Evolutionary conservation across 352 stramenopile species (phyloP).

Genomic region (Globisporangium cederbergense): DNA sequence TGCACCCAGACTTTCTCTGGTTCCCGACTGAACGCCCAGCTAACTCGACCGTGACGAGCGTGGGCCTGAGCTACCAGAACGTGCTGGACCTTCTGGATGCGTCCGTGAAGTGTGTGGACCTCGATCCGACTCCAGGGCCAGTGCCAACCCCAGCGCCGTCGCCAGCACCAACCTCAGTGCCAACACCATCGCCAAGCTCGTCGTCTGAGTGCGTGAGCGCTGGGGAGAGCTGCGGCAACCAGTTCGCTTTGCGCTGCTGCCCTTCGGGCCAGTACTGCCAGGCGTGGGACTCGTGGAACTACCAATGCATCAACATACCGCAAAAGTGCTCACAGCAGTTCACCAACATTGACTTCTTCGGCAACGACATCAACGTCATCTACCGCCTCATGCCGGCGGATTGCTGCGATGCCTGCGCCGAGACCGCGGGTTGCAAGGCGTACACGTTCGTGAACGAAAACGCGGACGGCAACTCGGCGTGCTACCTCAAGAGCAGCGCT

Average conservation of each 20-base stretch:
- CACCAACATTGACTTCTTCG: conserved; percentile 36
- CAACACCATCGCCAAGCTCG: neutral
- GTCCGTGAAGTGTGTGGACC: conserved; percentile 5
- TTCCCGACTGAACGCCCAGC: conserved; percentile 14
- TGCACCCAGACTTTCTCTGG: conserved; percentile 21
- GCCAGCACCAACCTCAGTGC: conserved; percentile 5
- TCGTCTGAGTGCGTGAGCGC: neutral
- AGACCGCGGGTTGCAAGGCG: conserved; percentile 25
- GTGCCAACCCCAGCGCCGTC: neutral
- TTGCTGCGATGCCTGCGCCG: conserved; percentile 25
- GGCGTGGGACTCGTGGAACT: conserved; percentile 39
- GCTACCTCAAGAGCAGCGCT: conserved; percentile 29
- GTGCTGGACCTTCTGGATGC: conserved; percentile 29
- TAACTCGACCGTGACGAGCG: conserved; percentile 28
- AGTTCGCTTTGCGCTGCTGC: conserved; percentile 24
- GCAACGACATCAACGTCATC: conserved; percentile 32
- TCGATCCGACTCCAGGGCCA: neutral
- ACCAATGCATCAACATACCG: conserved; percentile 36
- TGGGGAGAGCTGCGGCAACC: conserved; percentile 20
- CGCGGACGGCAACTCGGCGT: conserved; percentile 14
- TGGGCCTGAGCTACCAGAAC: conserved; percentile 39
- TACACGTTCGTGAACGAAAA: conserved; percentile 31
- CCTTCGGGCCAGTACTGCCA: conserved; percentile 39
- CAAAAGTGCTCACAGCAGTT: conserved; percentile 33
- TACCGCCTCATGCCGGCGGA: conserved; percentile 22